These are phyloP conservation scores for Glycine tomentella DNA, from an alignment of 306 rosid genomes.

Conservation along the genomic window DNA sequence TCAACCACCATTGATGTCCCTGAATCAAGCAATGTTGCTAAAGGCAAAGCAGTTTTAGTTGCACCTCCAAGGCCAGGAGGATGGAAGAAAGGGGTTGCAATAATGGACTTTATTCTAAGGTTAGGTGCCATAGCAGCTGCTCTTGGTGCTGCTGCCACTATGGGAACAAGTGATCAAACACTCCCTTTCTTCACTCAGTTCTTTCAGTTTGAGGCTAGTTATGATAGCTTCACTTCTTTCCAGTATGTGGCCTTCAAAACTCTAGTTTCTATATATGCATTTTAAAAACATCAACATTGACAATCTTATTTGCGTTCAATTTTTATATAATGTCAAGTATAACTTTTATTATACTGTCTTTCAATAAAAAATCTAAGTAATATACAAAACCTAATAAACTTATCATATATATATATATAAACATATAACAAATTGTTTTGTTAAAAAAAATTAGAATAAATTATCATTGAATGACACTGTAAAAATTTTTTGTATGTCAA, in stretches of 20 bases:
- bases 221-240: constrained; percentile 75
- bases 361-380: too few species aligned
- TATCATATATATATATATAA: too few species aligned
- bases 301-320: too few species aligned
- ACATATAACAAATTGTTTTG: too few species aligned
- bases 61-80: constrained; percentile 53
- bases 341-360: too few species aligned
- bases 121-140: constrained; percentile 71
- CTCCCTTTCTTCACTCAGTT: constrained; percentile 96
- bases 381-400: too few species aligned
- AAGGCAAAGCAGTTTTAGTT: constrained; percentile 51
- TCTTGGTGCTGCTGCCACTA: constrained; percentile 71
- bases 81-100: constrained; percentile 65
- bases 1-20: constrained; percentile 65
- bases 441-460: too few species aligned
- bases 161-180: constrained; percentile 80
- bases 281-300: too few species aligned
- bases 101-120: constrained; percentile 75
- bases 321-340: too few species aligned
- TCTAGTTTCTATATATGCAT: background rate
- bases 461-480: too few species aligned
- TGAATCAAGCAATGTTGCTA: constrained; percentile 56
- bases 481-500: too few species aligned
- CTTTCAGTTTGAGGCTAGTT: constrained; percentile 90
- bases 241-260: constrained; percentile 57